Conservation (phyloP, 2,329 filamentous ascomycete genomes). For the Fusarium nisikadoi region DNA sequence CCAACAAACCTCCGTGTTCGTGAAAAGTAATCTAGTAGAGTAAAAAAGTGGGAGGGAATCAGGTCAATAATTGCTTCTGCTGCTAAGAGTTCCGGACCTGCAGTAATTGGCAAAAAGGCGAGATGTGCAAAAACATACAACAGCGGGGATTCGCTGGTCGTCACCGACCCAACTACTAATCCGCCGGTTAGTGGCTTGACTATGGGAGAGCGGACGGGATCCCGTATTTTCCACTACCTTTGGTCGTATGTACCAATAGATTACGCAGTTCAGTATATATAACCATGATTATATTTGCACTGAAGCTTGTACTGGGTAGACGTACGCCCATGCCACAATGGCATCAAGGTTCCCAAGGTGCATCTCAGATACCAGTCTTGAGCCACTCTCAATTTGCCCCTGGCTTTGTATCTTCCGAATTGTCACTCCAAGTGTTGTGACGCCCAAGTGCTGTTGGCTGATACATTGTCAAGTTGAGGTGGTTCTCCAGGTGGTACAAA, state of each 20-base stretch:
- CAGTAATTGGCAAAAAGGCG: neutral
- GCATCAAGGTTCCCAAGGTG: neutral
- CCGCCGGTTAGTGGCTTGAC: slow-evolving; percentile 6
- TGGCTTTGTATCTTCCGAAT: neutral
- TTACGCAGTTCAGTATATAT: neutral
- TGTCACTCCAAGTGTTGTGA: neutral
- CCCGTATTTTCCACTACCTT: slow-evolving; percentile 6
- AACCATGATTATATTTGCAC: rapidly evolving
- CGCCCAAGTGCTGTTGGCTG: neutral
- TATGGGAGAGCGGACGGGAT: neutral
- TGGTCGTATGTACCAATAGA: neutral
- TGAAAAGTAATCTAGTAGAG: no score
- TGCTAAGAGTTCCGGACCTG: no score
- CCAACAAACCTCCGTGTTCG: neutral
- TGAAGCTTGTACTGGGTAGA: no score
- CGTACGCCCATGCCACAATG: neutral
- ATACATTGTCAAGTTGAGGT: neutral
- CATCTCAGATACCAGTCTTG: no score
- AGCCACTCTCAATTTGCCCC: neutral
- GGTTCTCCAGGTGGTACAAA: neutral
- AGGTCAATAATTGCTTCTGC: rapidly evolving
- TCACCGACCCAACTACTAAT: slow-evolving; percentile 5
- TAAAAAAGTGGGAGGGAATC: neutral
- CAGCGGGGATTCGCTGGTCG: neutral
- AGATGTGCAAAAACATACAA: neutral